Base-by-base conservation (phyloP, 306 rosid species). In the Cyclanthera cordifolia region DNA sequence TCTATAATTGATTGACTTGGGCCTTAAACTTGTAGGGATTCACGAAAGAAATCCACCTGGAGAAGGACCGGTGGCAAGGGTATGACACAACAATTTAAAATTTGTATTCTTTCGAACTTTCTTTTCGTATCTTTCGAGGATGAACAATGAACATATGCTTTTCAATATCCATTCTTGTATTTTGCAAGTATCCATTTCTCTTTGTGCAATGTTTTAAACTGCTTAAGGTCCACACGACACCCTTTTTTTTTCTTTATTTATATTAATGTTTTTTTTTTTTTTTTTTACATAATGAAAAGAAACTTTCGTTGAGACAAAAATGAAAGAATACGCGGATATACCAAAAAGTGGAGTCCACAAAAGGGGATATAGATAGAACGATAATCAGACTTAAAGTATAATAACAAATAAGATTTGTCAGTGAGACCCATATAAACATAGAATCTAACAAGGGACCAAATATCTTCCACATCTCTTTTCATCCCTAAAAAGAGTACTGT, bases 11-110 rank as follows among this genome's bases (percentile, higher is more conserved):
- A 46, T 49, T 45, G 75, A 54, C 41, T 55, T 77, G 17, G 13
- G 14, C 28, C 34, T 72, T 55, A 53, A 59, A 27, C 74, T 67
- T 77, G 78, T 82, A 93, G 97, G 99, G 99, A 64, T 93, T 93
- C 71, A 93, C 99, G 0, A 89, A 88, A 82, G 99, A 93, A 87
- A 93, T 93, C 76, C 86, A 86, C 88, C 73, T 93, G 95, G 97
- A 90, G 75, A 93, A 90, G 83, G 95, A 90, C 65, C 73, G 95
- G 73, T 88, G 99, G 99, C 99, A 93, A 53, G 99, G 99, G 98
- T 93, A 87, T 79, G 88, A 58, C 70, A 64, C 72, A 46, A 14
- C 19, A 8, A 66, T 64, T 21, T 37, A 37, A 37, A 37, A 37
- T 37, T 37, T 24, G 0, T 30, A 6, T 21, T 16, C 2, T 46